Conservation (phyloP, 192 early-diverging fungal genomes). For the Backusella psychrophila region DNA sequence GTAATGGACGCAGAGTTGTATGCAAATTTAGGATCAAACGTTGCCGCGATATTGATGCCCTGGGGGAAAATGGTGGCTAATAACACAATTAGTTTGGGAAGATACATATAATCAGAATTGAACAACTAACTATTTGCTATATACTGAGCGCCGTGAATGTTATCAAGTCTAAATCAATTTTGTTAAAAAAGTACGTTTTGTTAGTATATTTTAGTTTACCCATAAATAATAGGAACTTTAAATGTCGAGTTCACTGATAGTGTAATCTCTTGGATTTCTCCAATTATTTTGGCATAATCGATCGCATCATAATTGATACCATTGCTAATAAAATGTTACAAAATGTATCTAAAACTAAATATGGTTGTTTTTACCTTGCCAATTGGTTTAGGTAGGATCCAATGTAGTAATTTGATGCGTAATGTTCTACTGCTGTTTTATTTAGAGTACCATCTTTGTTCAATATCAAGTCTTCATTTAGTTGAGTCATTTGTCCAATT, state of each 20-base stretch:
- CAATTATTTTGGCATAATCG: constrained; percentile 29
- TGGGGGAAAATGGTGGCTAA: constrained; percentile 55
- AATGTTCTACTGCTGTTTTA: constrained; percentile 48
- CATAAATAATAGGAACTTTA: constrained; percentile 61
- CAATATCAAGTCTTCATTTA: constrained; percentile 56
- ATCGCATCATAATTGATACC: constrained; percentile 20
- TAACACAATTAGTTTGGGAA: not conserved
- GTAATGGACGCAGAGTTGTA: constrained; percentile 57
- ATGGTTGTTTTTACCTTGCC: constrained; percentile 46
- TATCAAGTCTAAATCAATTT: constrained; percentile 43
- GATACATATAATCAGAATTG: not conserved
- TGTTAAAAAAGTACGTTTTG: not conserved
- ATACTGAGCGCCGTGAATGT: constrained; percentile 66
- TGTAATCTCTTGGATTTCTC: constrained; percentile 54
- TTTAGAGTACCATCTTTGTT: constrained; percentile 53
- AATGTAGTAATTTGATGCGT: constrained; percentile 54
- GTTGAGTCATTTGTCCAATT: constrained; percentile 69
- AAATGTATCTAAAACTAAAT: constrained; percentile 48
- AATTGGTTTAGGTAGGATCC: constrained; percentile 62
- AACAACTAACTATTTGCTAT: constrained; percentile 42
- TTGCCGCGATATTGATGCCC: constrained; percentile 56
- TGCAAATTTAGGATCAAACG: constrained; percentile 55
- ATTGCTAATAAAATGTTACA: constrained; percentile 35
- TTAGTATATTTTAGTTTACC: constrained; percentile 29
- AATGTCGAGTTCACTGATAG: constrained; percentile 35